These are phyloP conservation scores for Bocquillonia castaneifolia DNA, from an alignment of 441 rosid genomes.

Conservation along the genomic window DNA sequence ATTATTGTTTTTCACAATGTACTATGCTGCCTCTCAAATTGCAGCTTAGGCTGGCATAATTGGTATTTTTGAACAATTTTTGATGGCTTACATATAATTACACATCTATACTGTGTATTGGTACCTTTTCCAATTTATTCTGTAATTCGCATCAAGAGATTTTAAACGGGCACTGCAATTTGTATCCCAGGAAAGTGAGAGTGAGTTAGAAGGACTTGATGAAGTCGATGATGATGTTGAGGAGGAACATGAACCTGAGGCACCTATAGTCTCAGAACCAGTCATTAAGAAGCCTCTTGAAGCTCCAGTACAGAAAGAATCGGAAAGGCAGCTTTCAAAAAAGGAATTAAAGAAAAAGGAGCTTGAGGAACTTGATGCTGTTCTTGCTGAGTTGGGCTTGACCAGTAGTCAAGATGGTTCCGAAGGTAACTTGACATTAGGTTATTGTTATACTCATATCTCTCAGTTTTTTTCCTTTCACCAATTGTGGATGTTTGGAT, in stretches of 20 bases:
- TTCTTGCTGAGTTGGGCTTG: slow-evolving; percentile 50
- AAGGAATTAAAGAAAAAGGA: slow-evolving; percentile 59
- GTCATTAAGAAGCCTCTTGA: slow-evolving; percentile 34
- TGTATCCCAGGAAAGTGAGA: slow-evolving; percentile 64
- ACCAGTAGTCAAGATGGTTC: slow-evolving; percentile 31
- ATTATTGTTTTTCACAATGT: no score
- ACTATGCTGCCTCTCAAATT: no score
- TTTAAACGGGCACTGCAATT: background rate
- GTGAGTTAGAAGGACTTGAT: slow-evolving; percentile 72
- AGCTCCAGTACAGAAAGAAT: slow-evolving; percentile 30
- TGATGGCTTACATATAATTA: no score
- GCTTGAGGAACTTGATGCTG: slow-evolving; percentile 58
- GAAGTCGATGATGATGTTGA: slow-evolving; percentile 77
- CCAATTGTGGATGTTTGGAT: background rate
- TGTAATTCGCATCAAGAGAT: background rate
- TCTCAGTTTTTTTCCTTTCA: background rate
- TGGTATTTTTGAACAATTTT: no score
- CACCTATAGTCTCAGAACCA: slow-evolving; percentile 23
- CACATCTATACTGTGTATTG: no score
- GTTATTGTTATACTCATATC: background rate
- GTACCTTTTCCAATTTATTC: background rate
- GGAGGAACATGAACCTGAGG: slow-evolving; percentile 57
- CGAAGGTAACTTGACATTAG: slow-evolving; percentile 25
- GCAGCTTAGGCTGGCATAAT: background rate
- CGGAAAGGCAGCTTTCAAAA: slow-evolving; percentile 54